Evolutionary conservation across 495 filamentous ascomycete genomes (phyloP), one percentile per base, ranked within the genome.

Genomic region (Daldinia caldariorum): DNA sequence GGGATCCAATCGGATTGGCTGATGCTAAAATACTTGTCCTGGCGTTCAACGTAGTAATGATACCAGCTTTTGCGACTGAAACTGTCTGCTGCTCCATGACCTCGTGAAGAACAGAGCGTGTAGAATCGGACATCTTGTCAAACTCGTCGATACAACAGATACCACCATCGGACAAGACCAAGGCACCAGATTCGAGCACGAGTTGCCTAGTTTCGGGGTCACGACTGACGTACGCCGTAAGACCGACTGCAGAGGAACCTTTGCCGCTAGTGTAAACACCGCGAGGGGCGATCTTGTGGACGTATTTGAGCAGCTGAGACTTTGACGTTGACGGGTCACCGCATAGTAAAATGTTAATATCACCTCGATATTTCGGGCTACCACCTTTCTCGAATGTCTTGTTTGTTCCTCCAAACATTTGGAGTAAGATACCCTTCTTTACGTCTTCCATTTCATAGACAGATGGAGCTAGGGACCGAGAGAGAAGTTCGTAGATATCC

Each of bases 31-130:
- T 97, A 61, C 89, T 93, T 1, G 95, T 97, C 63, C 95, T 87
- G 47, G 95, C 95, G 75, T 99, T 99, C 66, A 99, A 84, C 0
- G 95, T 98, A 3, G 95, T 99, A 80, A 99, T 99, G 81, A 99
- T 99, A 73, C 95, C 95, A 1, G 95, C 95, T 83, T 99, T 99
- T 64, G 95, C 95, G 65, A 99, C 96, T 1, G 96, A 98, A 12
- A 99, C 94, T 1, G 95, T 99, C 82, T 99, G 95, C 79, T 99
- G 95, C 76, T 99, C 95, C 95, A 99, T 99, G 16, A 99, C 95
- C 88, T 99, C 95, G 84, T 99, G 95, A 37, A 99, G 85, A 9
- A 98, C 95, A 3, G 94, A 97, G 37, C 95, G 90, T 0, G 96
- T 98, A 26, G 94, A 88, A 61, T 99, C 95, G 58, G 91, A 94